A percentile compares a stretch with the other conserved stretches of the same genome.
These are phyloP conservation scores for Ganoderma sp. DNA, from an alignment of 1,284 basidiomycete genomes.

Conservation along the genomic window DNA sequence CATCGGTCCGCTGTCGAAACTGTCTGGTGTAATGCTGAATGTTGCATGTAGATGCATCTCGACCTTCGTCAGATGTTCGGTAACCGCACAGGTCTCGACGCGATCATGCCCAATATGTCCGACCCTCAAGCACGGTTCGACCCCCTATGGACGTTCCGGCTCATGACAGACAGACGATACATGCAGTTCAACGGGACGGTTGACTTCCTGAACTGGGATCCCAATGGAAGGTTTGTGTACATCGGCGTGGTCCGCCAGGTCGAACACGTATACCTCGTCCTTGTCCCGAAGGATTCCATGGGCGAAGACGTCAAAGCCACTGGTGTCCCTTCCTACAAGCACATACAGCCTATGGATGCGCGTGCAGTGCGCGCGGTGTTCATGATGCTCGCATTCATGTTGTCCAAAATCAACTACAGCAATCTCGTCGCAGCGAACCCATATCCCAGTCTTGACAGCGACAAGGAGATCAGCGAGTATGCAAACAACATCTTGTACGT, in stretches of 20 bases:
- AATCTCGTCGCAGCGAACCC: neutral
- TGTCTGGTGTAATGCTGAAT: too few relatives aligned
- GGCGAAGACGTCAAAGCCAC: neutral
- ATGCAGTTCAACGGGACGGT: neutral
- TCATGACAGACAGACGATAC: neutral
- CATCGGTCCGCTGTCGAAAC: too few relatives aligned
- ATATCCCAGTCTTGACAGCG: neutral
- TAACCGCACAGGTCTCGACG: neutral
- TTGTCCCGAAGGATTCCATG: neutral
- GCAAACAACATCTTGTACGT: neutral
- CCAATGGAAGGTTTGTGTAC: neutral
- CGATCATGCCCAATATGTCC: neutral
- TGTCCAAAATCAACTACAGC: neutral
- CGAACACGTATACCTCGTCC: neutral
- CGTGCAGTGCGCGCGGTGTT: neutral
- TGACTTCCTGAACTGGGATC: neutral
- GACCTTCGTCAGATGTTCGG: neutral
- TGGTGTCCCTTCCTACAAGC: neutral
- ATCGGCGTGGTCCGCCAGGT: neutral
- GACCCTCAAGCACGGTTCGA: neutral
- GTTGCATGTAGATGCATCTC: neutral
- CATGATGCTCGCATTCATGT: neutral
- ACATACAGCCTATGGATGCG: neutral
- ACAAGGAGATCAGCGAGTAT: neutral
- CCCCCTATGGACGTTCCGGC: neutral